Evolutionary conservation across 345 rosid genomes (phyloP).

Genomic region (Eucalyptus cloeziana): DNA sequence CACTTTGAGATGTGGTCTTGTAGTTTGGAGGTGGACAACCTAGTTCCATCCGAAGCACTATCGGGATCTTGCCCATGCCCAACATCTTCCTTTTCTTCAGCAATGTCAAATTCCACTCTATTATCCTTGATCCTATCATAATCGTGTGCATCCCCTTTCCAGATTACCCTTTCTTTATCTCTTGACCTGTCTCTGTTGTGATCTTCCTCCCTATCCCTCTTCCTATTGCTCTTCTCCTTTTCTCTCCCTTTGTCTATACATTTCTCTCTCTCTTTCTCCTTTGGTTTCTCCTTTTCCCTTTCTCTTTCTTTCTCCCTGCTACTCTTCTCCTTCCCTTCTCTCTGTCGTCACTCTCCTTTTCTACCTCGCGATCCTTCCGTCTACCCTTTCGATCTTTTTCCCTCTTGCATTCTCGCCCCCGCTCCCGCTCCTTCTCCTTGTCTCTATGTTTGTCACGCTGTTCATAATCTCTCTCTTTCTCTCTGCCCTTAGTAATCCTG

Average conservation of each 20-base stretch:
- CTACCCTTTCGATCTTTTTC: constrained; percentile 10
- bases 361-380: constrained; percentile 3
- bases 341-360: constrained; percentile 19
- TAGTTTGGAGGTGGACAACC: constrained; percentile 19
- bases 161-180: constrained; percentile 19
- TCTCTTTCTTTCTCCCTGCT: constrained; percentile 19
- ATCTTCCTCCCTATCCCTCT: constrained; percentile 19
- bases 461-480: constrained; percentile 22
- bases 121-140: constrained; percentile 12
- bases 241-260: neutral
- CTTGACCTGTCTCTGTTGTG: constrained; percentile 15
- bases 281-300: constrained; percentile 18
- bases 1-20: constrained; percentile 62
- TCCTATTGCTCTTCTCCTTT: constrained; percentile 11
- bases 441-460: constrained; percentile 14
- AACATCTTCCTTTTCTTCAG: constrained; percentile 18
- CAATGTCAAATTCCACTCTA: constrained; percentile 12
- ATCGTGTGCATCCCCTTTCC: constrained; percentile 15
- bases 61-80: constrained; percentile 16
- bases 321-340: constrained; percentile 37
- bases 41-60: constrained; percentile 17
- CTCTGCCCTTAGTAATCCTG: constrained; percentile 30
- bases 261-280: constrained; percentile 8
- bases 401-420: constrained; percentile 33
- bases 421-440: constrained; percentile 19